Conservation (phyloP, 192 early-diverging fungal genomes). For the Coemansia sp. region DNA sequence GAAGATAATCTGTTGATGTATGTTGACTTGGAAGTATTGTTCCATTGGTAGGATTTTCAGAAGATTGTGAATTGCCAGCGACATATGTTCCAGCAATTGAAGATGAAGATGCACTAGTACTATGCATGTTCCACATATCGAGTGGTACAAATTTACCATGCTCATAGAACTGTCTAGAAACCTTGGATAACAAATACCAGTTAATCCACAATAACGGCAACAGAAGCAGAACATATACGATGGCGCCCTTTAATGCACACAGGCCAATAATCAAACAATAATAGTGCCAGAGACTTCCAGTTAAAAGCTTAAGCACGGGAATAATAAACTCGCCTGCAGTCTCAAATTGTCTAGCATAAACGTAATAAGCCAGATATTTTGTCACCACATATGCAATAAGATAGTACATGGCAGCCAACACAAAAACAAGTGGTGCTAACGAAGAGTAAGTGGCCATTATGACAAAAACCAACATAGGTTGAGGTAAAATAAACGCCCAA, state of each 20-base stretch:
- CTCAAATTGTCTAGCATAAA: constrained; percentile 72
- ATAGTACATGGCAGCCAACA: constrained; percentile 70
- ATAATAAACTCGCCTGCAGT: constrained; percentile 60
- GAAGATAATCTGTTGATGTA: constrained; percentile 45
- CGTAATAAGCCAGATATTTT: constrained; percentile 76
- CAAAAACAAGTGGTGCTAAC: constrained; percentile 66
- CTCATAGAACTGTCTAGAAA: constrained; percentile 47
- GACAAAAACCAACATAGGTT: constrained; percentile 71
- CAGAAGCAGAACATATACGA: constrained; percentile 41
- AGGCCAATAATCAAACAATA: constrained; percentile 52
- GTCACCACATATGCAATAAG: constrained; percentile 62
- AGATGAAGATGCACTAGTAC: background rate
- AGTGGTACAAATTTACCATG: constrained; percentile 39
- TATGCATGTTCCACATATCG: constrained; percentile 21
- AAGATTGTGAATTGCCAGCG: background rate
- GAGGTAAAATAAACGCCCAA: constrained; percentile 67
- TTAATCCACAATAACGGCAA: constrained; percentile 49
- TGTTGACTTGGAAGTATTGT: constrained; percentile 25
- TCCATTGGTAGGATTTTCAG: background rate
- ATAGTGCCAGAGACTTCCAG: constrained; percentile 51
- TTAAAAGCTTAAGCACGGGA: constrained; percentile 44
- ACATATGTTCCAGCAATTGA: background rate
- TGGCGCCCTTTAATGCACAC: constrained; percentile 43
- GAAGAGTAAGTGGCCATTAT: constrained; percentile 74
- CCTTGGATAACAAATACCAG: constrained; percentile 34